Evolutionary conservation across 192 early-diverging fungal species (phyloP).

Genomic region (Rhizoclosmatium globosum): DNA sequence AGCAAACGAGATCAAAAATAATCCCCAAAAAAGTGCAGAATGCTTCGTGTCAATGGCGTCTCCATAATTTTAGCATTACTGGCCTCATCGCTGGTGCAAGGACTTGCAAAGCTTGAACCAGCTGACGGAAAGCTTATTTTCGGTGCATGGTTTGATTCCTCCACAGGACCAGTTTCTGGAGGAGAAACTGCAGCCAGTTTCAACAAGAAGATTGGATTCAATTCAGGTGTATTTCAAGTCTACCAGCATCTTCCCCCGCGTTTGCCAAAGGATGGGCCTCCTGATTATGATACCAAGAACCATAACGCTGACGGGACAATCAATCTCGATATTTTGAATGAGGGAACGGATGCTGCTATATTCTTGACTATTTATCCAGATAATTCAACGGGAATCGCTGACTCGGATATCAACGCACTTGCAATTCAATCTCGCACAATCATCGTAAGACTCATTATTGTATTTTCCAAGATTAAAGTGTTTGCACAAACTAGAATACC

Average conservation of each 20-base stretch:
- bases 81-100: background rate
- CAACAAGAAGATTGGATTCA: slow-evolving; percentile 14
- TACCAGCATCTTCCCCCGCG: slow-evolving; percentile 24
- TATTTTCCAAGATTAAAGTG: background rate
- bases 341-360: slow-evolving; percentile 32
- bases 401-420: slow-evolving; percentile 4
- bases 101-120: slow-evolving; percentile 30
- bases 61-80: background rate
- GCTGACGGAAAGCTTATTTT: slow-evolving; percentile 23
- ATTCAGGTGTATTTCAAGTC: slow-evolving; percentile 29
- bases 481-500: background rate
- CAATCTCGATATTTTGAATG: slow-evolving; percentile 30
- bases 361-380: slow-evolving; percentile 39
- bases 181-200: slow-evolving; percentile 12
- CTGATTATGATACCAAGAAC: slow-evolving; percentile 18
- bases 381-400: background rate
- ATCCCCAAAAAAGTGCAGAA: background rate
- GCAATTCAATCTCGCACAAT: slow-evolving; percentile 24
- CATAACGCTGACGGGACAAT: slow-evolving; percentile 29
- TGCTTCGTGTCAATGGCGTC: too few species aligned
- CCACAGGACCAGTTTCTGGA: slow-evolving; percentile 13
- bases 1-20: background rate
- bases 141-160: slow-evolving; percentile 23
- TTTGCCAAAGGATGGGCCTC: background rate
- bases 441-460: background rate